Evolutionary conservation across 257 asterid species (phyloP).

Genomic region (Plectranthus barbatus): DNA sequence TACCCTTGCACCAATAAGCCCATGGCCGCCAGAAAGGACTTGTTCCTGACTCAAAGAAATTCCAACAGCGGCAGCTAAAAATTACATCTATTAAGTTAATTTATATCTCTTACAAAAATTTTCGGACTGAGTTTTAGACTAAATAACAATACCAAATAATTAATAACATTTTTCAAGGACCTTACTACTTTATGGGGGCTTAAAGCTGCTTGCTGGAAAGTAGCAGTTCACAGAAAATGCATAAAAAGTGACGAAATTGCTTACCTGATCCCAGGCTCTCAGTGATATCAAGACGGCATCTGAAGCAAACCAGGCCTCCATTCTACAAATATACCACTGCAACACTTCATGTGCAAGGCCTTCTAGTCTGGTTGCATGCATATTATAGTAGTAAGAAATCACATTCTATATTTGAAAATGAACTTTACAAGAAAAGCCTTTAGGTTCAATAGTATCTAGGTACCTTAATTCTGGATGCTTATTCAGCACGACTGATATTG

Average conservation of each 20-base stretch:
- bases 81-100: neutral
- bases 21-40: constrained; percentile 95
- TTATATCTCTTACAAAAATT: neutral
- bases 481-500: constrained; percentile 70
- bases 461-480: constrained; percentile 83
- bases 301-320: constrained; percentile 99
- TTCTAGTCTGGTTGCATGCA: constrained; percentile 46
- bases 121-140: neutral
- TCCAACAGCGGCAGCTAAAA: neutral
- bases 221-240: neutral
- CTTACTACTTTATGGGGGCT: neutral
- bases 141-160: too few relatives aligned
- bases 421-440: neutral
- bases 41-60: constrained; percentile 50
- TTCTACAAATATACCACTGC: constrained; percentile 96
- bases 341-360: constrained; percentile 81
- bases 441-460: neutral
- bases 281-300: constrained; percentile 92
- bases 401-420: constrained; percentile 13
- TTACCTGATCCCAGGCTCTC: constrained; percentile 90
- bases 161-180: neutral
- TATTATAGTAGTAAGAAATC: constrained; percentile 11
- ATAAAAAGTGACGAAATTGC: constrained; percentile 4
- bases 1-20: constrained; percentile 96
- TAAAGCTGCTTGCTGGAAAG: neutral